Evolutionary conservation across 257 asterid species (phyloP), one percentile per base, ranked within the genome.

Genomic region (Nicotiana noctiflora): DNA sequence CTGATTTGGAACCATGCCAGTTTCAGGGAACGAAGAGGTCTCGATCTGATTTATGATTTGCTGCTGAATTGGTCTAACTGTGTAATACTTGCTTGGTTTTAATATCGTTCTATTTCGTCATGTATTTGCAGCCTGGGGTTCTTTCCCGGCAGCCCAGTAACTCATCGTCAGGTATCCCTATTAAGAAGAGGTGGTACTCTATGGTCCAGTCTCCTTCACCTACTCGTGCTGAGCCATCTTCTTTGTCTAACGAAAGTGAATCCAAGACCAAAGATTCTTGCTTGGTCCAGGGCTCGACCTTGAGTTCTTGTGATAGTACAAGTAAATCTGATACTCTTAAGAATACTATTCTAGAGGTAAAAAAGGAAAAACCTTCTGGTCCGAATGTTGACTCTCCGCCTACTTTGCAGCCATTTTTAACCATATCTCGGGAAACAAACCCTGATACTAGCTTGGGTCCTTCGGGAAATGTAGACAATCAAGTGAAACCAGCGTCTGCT

Each of bases 171-270:
- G 88, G 90, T 84, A 90, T 94, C 83, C 98, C 98, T 27, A 86
- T 92, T 4, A 94, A 92, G 92, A 94, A 94, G 84, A 91, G 98
- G 84, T 90, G 91, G 81, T 86, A 90, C 85, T 89, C 91, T 4
- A 60, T 91, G 63, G 64, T 86, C 65, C 87, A 83, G 61, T 85
- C 92, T 4, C 64, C 86, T 8, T 85, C 97, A 60, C 90, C 95
- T 84, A 77, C 93, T 31, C 82, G 64, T 5, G 89, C 85, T 81
- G 94, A 88, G 65, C 84, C 84, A 12, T 44, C 85, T 19, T 70
- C 84, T 4, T 10, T 14, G 15, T 66, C 70, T 1, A 84, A 61
- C 81, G 90, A 61, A 55, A 65, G 29, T 53, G 86, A 84, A 82
- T 80, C 75, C 6, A 85, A 85, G 81, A 83, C 79, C 4, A 81